phyloP scores from a whole-genome alignment of 2,329 filamentous ascomycete genomes.

The Epichloe brachyelytri region DNA sequence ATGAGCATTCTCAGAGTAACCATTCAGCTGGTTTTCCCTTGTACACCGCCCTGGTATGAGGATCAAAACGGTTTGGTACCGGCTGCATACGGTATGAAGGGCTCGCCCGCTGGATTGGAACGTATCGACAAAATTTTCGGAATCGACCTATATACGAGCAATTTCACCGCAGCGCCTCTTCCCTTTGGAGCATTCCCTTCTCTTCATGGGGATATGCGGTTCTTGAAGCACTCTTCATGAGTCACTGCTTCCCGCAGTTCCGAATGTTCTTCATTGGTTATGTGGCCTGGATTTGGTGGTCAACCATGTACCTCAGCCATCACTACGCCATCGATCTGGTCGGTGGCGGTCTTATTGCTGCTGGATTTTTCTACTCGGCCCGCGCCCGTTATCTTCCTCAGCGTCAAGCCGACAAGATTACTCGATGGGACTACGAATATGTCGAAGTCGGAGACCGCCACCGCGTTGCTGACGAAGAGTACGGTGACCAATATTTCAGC shows the following conservation, averaged over 20 bases:
- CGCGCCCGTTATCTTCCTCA: constrained; percentile 71
- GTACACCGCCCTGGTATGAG: constrained; percentile 95
- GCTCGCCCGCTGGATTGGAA: constrained; percentile 78
- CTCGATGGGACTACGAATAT: constrained; percentile 92
- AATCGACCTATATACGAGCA: constrained; percentile 83
- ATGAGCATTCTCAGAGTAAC: constrained; percentile 80
- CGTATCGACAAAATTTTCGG: constrained; percentile 85
- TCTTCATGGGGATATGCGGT: constrained; percentile 84
- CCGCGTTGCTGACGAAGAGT: constrained; percentile 31
- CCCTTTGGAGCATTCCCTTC: constrained; percentile 95
- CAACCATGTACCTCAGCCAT: constrained; percentile 95
- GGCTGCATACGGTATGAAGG: constrained; percentile 82
- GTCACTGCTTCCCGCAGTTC: constrained; percentile 76
- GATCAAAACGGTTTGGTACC: constrained; percentile 82
- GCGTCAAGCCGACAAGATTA: constrained; percentile 70
- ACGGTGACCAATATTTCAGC: constrained; percentile 32
- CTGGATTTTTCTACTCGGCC: constrained; percentile 68
- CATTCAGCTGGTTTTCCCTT: constrained; percentile 83
- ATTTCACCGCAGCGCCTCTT: constrained; percentile 78
- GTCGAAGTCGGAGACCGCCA: constrained; percentile 64
- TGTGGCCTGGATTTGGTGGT: constrained; percentile 93
- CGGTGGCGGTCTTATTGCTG: constrained; percentile 67
- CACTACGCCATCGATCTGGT: constrained; percentile 94
- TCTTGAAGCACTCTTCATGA: constrained; percentile 84
- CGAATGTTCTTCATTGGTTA: constrained; percentile 72